These are phyloP conservation scores for Alternaria tenuissima DNA, from an alignment of 2,329 filamentous ascomycete genomes.

Conservation along the genomic window DNA sequence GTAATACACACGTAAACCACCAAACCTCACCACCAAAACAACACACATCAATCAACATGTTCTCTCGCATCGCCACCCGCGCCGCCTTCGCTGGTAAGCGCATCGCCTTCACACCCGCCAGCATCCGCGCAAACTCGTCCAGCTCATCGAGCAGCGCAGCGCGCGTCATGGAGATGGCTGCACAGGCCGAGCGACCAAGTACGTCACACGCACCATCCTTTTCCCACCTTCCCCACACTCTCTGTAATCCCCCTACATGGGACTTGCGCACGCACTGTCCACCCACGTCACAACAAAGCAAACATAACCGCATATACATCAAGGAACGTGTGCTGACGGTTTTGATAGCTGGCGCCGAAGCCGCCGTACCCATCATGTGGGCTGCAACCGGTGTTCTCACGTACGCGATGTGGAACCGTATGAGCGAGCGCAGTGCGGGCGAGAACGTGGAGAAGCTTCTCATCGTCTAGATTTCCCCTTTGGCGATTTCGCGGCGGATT, in stretches of 20 bases:
- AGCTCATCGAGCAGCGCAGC: slow-evolving; percentile 31
- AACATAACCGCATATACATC: background rate
- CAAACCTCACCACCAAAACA: background rate
- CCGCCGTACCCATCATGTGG: slow-evolving; percentile 45
- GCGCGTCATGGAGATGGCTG: slow-evolving; percentile 42
- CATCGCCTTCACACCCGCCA: slow-evolving; percentile 27
- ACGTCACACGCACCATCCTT: slow-evolving; percentile 10
- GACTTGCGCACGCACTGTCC: background rate
- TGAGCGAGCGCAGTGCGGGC: slow-evolving; percentile 34
- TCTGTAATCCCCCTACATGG: background rate
- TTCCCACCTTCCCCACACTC: background rate
- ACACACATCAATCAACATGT: slow-evolving; percentile 18
- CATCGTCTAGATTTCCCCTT: slow-evolving; percentile 20
- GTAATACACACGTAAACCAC: background rate
- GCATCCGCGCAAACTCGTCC: slow-evolving; percentile 44
- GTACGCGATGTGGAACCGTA: slow-evolving; percentile 41
- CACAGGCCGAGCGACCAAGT: slow-evolving; percentile 43
- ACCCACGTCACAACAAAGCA: background rate
- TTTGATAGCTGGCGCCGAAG: slow-evolving; percentile 32
- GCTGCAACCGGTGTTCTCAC: slow-evolving; percentile 36
- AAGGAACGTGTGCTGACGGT: background rate
- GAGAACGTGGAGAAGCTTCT: slow-evolving; percentile 44
- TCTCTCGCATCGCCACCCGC: slow-evolving; percentile 30
- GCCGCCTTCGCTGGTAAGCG: slow-evolving; percentile 32
- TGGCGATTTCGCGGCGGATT: background rate